Base-by-base conservation (phyloP, 441 rosid genomes). In the Syzygium syzygioides region DNA sequence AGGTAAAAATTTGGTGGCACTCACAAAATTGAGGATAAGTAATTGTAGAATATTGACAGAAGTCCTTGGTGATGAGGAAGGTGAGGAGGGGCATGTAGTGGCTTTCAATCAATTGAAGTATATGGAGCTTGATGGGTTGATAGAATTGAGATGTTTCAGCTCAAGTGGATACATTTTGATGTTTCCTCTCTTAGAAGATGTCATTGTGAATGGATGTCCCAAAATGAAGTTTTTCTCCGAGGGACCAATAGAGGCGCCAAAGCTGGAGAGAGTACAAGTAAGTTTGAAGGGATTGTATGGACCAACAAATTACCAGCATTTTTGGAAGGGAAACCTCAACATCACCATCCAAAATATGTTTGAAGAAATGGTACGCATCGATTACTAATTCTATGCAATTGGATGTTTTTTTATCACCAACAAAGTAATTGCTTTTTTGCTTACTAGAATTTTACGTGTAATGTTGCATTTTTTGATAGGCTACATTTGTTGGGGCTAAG, bases 211-310 rank as follows among this genome's bases (percentile, higher is more conserved):
- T 62, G 3, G 10, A 62, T 62, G 34, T n/a, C 34, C 68, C 9
- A 1, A 62, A 0, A 62, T 62, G 34, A 3, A 62, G 0, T n/a
- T 13, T 2, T 62, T 62, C 34, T 1, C 0, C 0, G 0, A 62
- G 9, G 68, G 19, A 14, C 9, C 2, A 6, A 62, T n/a, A 0
- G 9, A 62, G 68, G 19, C 2, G 0, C 19, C 68, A 62, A 62
- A n/a, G 2, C 2, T 62, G 0, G 2, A n/a, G 10, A 3, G 19
- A 28, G 34, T 62, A 6, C 2, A 0, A 28, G 19, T 7, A 62
- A 3, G 8, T 60, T 3, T 0, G 2, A 14, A n/a, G 2, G 2
- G 1, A n/a, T 0, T 0, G 17, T 13, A 3, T 14, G 2, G 0
- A 60, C 4, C 1, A 0, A 60, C 4, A 60, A 0, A 28, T 4